Conservation (phyloP, 2,329 filamentous ascomycete species). For the Simplicillium sp. region DNA sequence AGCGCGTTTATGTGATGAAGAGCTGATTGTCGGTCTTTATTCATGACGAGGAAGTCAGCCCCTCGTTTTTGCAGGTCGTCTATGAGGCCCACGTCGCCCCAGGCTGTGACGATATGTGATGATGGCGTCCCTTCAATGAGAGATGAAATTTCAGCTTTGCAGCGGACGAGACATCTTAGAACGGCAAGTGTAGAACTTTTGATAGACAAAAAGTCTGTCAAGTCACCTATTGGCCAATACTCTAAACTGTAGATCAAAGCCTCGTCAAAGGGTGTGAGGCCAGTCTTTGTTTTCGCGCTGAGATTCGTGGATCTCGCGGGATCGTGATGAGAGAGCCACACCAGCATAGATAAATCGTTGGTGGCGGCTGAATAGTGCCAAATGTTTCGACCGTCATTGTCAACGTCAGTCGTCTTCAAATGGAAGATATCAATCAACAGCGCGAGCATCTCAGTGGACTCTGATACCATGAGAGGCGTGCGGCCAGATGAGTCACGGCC, state of each 20-base stretch:
- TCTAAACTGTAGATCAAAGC: slow-evolving; percentile 11
- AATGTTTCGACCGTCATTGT: slow-evolving; percentile 21
- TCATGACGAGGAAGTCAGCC: no score
- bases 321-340: slow-evolving; percentile 20
- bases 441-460: slow-evolving; percentile 14
- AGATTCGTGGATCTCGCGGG: slow-evolving; percentile 17
- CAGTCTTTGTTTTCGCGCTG: slow-evolving; percentile 8
- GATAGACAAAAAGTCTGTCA: not conserved
- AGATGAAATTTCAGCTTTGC: no score
- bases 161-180: no score
- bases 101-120: no score
- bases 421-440: slow-evolving; percentile 9
- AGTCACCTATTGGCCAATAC: not conserved
- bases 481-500: slow-evolving; percentile 16
- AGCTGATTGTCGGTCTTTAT: no score
- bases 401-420: slow-evolving; percentile 15
- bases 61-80: no score
- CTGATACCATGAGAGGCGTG: slow-evolving; percentile 25
- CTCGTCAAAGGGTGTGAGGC: slow-evolving; percentile 20
- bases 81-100: no score
- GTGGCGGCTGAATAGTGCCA: slow-evolving; percentile 27
- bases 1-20: no score
- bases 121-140: no score
- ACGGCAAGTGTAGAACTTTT: no score
- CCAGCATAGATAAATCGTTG: slow-evolving; percentile 17